Evolutionary conservation across 2,329 filamentous ascomycete genomes (phyloP), one percentile per base, ranked within the genome.

Genomic region (Endoconidiophora laricicola): DNA sequence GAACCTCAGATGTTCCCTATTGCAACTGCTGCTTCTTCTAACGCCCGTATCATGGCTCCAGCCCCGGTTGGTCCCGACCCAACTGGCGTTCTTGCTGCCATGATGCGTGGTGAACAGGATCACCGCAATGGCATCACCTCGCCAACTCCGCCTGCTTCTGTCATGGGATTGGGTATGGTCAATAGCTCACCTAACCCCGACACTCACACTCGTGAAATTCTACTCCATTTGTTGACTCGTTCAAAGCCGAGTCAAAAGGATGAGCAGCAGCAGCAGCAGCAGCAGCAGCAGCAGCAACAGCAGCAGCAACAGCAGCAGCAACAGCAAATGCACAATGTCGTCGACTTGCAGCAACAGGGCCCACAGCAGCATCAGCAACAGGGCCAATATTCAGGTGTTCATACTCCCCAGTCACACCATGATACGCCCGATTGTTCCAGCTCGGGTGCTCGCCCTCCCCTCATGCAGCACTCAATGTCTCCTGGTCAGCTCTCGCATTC

Each of bases 181-280:
- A 64, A 68, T 23, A 67, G 68, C 33, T 68, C 74, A 41, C 74
- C 77, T 48, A 66, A 74, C 20, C 72, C 78, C 44, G 81, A 86
- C 62, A 85, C 87, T 3, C 84, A 86, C 62, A 85, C 87, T 3
- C 84, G 93, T 63, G 81, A 90, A 55, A 84, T 91, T 60, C 71
- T 98, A 44, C 77, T 96, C 55, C 83, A 86, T 58, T 71, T 96
- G 52, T 74, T 98, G 55, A 91, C 87, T 60, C 80, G 83, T 45
- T 79, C 83, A 48, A 87, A 81, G 65, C 77, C 78, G 10, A 69
- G 71, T 52, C 77, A 81, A 62, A 69, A 66, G 44, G 74, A 79
- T 44, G 66, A 66, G 55, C 64, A 66, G 55, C 59, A 44, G 22
- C 45, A 41, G 26, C 49, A 51, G 44, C 29, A 38, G 23, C 52